Conservation (phyloP, 768 basidiomycete genomes). For the Lentinula lateritia region DNA sequence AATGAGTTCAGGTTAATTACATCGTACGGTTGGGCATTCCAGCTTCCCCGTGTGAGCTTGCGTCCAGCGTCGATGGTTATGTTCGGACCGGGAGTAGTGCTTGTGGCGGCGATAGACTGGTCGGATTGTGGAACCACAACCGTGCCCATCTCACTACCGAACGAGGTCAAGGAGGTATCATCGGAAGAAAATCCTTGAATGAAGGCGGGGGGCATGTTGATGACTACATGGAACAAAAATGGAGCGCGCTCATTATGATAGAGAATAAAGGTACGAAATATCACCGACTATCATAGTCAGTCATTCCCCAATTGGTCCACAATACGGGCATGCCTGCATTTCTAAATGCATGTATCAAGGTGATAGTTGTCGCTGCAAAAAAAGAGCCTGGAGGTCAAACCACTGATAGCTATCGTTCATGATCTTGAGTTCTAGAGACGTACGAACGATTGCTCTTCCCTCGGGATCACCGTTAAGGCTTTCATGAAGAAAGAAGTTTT, state of each 20-base stretch:
- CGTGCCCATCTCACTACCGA: slow-evolving; percentile 28
- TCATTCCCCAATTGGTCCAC: slow-evolving; percentile 29
- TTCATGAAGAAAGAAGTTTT: slow-evolving; percentile 27
- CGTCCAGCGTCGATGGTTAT: slow-evolving; percentile 23
- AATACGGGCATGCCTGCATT: slow-evolving; percentile 23
- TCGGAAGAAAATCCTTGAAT: slow-evolving; percentile 23
- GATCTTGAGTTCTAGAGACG: slow-evolving; percentile 5
- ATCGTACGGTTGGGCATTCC: slow-evolving; percentile 24
- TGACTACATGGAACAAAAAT: slow-evolving; percentile 11
- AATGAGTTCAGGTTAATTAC: not conserved
- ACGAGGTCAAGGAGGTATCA: slow-evolving; percentile 22
- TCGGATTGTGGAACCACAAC: slow-evolving; percentile 9
- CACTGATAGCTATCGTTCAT: not conserved
- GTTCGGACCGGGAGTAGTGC: slow-evolving; percentile 10
- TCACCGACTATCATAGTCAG: slow-evolving; percentile 23
- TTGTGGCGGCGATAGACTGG: slow-evolving; percentile 1
- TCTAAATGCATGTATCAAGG: slow-evolving; percentile 25
- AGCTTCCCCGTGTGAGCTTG: slow-evolving; percentile 24
- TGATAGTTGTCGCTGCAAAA: slow-evolving; percentile 19
- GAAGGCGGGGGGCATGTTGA: slow-evolving; percentile 25
- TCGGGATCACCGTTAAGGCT: slow-evolving; percentile 23
- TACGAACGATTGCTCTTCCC: slow-evolving; percentile 24
- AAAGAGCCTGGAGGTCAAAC: not conserved
- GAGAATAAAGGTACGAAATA: not conserved
- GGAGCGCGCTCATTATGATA: not conserved